Percentiles rank a stretch among this genome's conserved stretches.
Evolutionary conservation across 202 grass and related monocot species (phyloP).

Genomic region (Zizania palustris): DNA sequence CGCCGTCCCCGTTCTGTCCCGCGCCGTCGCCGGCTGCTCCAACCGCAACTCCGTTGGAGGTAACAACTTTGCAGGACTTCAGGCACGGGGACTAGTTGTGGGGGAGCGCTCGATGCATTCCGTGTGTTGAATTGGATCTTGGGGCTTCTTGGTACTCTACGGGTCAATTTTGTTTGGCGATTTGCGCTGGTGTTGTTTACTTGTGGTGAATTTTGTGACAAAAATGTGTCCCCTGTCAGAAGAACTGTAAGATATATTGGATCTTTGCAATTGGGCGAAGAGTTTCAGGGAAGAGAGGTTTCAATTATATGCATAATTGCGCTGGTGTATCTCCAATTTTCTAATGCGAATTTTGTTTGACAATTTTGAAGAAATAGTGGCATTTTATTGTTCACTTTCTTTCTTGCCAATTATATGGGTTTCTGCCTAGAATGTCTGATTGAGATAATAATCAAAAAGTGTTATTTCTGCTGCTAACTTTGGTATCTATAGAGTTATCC

Average conservation of each 20-base stretch:
- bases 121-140: conserved; percentile 24
- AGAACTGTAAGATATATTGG: not conserved
- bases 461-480: conserved; percentile 1
- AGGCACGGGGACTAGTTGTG: not conserved
- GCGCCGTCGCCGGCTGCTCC: conserved; percentile 83
- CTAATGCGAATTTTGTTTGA: not conserved
- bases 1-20: conserved; percentile 67
- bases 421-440: conserved; percentile 12
- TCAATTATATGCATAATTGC: not conserved
- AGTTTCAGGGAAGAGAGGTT: conserved; percentile 27
- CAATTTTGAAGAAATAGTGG: not conserved
- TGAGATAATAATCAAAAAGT: conserved; percentile 19
- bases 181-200: conserved; percentile 6
- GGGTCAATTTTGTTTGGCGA: conserved; percentile 8
- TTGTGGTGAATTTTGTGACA: not conserved
- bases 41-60: conserved; percentile 98
- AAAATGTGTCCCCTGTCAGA: not conserved
- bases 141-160: not conserved
- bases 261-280: not conserved
- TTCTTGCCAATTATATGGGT: not conserved
- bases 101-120: not conserved
- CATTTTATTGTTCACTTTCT: not conserved
- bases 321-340: not conserved
- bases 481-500: not conserved
- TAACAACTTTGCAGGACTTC: conserved; percentile 20